Evolutionary conservation across 2,329 filamentous ascomycete species (phyloP), one percentile per base, ranked within the genome.

Genomic region (Diaporthe eres): DNA sequence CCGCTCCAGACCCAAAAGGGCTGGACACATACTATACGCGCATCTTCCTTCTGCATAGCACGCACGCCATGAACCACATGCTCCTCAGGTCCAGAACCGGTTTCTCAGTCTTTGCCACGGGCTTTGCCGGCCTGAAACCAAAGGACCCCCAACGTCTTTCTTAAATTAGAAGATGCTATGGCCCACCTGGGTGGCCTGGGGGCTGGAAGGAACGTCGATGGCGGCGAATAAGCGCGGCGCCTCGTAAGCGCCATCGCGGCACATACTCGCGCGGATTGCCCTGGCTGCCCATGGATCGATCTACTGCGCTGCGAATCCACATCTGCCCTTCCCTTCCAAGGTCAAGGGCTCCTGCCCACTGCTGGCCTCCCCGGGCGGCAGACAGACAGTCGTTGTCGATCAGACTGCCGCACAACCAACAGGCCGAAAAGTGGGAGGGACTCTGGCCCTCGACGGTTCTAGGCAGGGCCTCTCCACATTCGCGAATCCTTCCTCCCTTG

Each of bases 201-300:
- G 71, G 71, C 71, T 63, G 49, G 71, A 65, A 73, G 71, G 71
- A 73, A 55, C 8, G 5, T 73, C 58, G 58, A 65, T 65, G 58
- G 71, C 71, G 71, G 58, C 71, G 58, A 73, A 65, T 73, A 73
- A 73, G 58, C 60, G 61, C 57, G 71, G 34, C 49, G 37, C 58
- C 49, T 73, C 37, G 25, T 39, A 73, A 47, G 47, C 58, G 58
- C 71, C 71, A 55, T 51, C 58, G 71, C 58, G 71, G 58, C 71
- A 73, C 71, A 44, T 37, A 55, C 71, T 65, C 22, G 22, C 47
- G 51, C 71, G 31, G 58, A 65, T 73, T 63, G 71, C 37, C 31
- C 58, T 65, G 8, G 42, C 55, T 44, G 71, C 57, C 44, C 39
- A 65, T 65, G 71, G 71, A 70, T 70, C 61, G 42, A 37, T 42